Evolutionary conservation across 2,329 filamentous ascomycete species (phyloP).

Genomic region (Hypoxylon sp.): DNA sequence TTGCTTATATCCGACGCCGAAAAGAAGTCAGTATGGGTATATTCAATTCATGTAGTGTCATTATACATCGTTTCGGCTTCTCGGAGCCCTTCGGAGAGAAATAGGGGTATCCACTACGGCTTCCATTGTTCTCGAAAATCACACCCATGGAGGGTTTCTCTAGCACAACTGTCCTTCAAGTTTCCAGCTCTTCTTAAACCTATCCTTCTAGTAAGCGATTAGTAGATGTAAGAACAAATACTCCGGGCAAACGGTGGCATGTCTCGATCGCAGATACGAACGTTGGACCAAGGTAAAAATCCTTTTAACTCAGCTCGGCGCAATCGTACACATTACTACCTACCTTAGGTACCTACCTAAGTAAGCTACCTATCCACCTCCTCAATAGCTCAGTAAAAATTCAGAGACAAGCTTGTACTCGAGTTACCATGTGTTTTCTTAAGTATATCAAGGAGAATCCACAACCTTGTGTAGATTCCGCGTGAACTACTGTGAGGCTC

Average conservation of each 20-base stretch:
- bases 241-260: not conserved
- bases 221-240: not conserved
- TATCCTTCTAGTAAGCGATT: no score
- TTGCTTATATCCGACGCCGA: slow-evolving; percentile 1
- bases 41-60: not conserved
- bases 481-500: not conserved
- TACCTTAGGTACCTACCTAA: no score
- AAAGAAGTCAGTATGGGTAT: not conserved
- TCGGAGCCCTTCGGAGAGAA: not conserved
- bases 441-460: no score
- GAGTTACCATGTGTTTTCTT: not conserved
- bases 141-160: not conserved
- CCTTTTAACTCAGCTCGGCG: not conserved
- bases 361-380: not conserved
- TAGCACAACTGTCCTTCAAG: not conserved
- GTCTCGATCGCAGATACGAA: not conserved
- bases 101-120: not conserved
- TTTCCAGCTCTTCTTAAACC: not conserved
- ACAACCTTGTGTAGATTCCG: not conserved
- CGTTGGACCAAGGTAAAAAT: not conserved
- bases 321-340: not conserved
- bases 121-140: not conserved
- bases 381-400: not conserved
- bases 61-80: slow-evolving; percentile 4
- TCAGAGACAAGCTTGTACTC: not conserved